These are phyloP conservation scores for Paecilomyces fulvus DNA, from an alignment of 2,329 filamentous ascomycete species.

Conservation along the genomic window DNA sequence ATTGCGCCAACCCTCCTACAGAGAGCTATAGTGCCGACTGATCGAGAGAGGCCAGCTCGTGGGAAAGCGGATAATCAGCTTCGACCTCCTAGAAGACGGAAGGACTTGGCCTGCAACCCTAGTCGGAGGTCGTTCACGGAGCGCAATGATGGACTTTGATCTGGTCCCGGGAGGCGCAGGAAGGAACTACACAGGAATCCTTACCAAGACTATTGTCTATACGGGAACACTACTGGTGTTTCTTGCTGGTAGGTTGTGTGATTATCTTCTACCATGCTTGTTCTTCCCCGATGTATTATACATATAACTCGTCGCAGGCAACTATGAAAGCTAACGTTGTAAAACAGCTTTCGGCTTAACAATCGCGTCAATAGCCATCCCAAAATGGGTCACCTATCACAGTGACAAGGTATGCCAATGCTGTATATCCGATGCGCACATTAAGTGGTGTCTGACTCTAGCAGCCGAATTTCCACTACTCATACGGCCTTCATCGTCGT, in stretches of 20 bases:
- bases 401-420: slow-evolving; percentile 30
- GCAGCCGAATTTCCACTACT: slow-evolving; percentile 50
- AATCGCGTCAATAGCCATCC: slow-evolving; percentile 38
- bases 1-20: background rate
- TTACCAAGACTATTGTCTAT: slow-evolving; percentile 44
- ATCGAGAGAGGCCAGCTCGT: background rate
- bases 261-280: background rate
- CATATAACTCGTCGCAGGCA: background rate
- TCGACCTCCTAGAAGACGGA: background rate
- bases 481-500: slow-evolving; percentile 69
- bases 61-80: background rate
- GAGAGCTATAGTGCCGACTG: background rate
- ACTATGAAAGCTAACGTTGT: background rate
- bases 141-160: slow-evolving; percentile 31
- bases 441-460: background rate
- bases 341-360: slow-evolving; percentile 36
- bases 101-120: background rate
- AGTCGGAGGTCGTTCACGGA: background rate
- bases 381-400: slow-evolving; percentile 41
- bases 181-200: slow-evolving; percentile 39
- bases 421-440: background rate
- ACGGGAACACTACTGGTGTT: slow-evolving; percentile 36
- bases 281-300: background rate
- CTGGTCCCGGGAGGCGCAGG: slow-evolving; percentile 35
- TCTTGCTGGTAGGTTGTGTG: slow-evolving; percentile 29